phyloP scores from a whole-genome alignment of 2,329 filamentous ascomycete species.

The Penicillium sp. region DNA sequence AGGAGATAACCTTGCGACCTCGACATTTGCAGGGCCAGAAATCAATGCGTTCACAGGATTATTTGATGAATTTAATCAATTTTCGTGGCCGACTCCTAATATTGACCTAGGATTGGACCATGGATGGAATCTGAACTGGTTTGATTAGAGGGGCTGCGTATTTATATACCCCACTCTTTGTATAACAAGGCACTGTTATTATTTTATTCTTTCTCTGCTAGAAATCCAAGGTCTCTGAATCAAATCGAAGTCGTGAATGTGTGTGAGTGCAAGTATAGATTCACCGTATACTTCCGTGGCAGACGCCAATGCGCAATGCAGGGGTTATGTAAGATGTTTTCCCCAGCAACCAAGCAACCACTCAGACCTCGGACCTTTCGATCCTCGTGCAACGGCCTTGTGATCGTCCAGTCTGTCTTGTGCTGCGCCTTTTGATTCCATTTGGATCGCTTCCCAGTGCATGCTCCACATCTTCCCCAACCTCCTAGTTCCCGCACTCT shows the following conservation, averaged over 20 bases:
- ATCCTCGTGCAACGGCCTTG: conserved; percentile 23
- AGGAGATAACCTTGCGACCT: conserved; percentile 21
- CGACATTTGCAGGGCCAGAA: conserved; percentile 27
- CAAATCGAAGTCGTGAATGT: no score
- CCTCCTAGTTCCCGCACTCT: conserved; percentile 17
- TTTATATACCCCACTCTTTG: no score
- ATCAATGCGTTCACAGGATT: conserved; percentile 26
- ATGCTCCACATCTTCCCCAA: conserved; percentile 15
- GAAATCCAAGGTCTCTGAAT: no score
- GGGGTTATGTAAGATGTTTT: conserved; percentile 27
- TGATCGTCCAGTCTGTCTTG: conserved; percentile 18
- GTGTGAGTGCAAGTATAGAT: no score
- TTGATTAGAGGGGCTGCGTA: conserved; percentile 19
- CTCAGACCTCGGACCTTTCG: conserved; percentile 25
- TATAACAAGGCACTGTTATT: no score
- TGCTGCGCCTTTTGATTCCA: not conserved
- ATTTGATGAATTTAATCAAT: conserved; percentile 30
- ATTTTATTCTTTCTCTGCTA: no score
- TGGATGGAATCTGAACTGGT: conserved; percentile 47
- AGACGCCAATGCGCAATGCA: conserved; percentile 5
- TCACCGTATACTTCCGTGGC: no score
- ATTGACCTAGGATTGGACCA: conserved; percentile 43
- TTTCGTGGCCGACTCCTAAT: conserved; percentile 30
- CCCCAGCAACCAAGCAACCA: conserved; percentile 17
- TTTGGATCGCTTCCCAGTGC: conserved; percentile 13